Evolutionary conservation across 345 rosid genomes (phyloP).

Genomic region (Gossypium arboreum): DNA sequence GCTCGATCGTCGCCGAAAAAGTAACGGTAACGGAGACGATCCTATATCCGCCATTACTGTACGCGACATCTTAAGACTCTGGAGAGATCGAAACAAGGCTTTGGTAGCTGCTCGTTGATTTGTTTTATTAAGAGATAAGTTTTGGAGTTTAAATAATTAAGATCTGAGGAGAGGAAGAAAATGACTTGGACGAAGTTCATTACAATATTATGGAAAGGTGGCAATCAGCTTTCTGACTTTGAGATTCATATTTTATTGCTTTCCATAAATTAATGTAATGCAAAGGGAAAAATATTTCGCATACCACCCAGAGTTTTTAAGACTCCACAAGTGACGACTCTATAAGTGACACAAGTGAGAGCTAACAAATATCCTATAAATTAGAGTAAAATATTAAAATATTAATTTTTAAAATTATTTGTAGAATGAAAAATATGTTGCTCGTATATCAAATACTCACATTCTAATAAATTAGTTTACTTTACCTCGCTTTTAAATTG

Average conservation of each 20-base stretch:
- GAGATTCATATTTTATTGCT: neutral
- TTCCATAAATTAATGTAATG: neutral
- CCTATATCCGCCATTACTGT: slow-evolving; percentile 19
- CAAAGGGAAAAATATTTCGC: neutral
- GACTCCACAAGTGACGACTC: no score
- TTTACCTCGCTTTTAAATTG: no score
- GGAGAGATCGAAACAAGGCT: neutral
- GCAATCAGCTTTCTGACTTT: neutral
- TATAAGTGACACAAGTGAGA: no score
- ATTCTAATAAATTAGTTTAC: no score
- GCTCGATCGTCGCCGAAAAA: slow-evolving; percentile 59
- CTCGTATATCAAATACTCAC: no score
- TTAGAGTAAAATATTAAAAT: no score
- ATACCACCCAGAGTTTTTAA: no score
- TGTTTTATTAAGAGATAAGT: neutral
- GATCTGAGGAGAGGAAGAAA: neutral
- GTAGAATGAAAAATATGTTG: no score
- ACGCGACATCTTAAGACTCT: neutral
- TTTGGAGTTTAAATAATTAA: neutral
- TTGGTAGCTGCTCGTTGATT: neutral
- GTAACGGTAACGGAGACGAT: slow-evolving; percentile 47
- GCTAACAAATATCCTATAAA: no score
- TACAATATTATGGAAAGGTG: neutral
- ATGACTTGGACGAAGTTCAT: neutral
- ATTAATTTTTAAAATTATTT: no score